These are phyloP conservation scores for Neodidymelliopsis sp. DNA, from an alignment of 2,329 filamentous ascomycete genomes.

Conservation along the genomic window DNA sequence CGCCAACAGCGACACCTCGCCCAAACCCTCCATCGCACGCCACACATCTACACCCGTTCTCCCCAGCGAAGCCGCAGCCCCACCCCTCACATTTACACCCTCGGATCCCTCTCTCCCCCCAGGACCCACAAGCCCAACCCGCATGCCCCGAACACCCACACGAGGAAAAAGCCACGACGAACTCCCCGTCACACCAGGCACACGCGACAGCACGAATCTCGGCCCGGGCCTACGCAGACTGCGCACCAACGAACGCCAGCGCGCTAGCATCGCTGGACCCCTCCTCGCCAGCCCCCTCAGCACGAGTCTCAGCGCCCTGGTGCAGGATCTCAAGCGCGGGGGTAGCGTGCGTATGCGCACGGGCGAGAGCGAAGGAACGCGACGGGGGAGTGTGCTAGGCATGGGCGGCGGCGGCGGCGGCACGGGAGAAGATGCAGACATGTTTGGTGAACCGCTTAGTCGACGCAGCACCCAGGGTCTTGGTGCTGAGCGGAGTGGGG, in stretches of 20 bases:
- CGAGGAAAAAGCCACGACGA: conserved; percentile 16
- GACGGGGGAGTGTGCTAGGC: conserved; percentile 33
- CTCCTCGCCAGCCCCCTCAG: conserved; percentile 68
- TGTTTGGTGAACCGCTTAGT: conserved; percentile 32
- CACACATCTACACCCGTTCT: conserved; percentile 42
- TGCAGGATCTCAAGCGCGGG: conserved; percentile 69
- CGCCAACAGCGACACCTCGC: conserved; percentile 5
- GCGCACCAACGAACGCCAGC: conserved; percentile 42
- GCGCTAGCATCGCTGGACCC: conserved; percentile 53
- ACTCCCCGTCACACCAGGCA: conserved; percentile 27
- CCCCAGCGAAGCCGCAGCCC: conserved; percentile 36
- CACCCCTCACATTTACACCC: conserved; percentile 25
- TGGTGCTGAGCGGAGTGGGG: conserved; percentile 10
- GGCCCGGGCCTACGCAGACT: conserved; percentile 32
- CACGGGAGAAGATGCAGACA: conserved; percentile 14
- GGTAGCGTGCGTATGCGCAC: conserved; percentile 40
- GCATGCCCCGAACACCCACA: conserved; percentile 20
- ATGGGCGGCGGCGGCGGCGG: no score
- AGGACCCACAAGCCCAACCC: conserved; percentile 16
- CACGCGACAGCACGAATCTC: conserved; percentile 28
- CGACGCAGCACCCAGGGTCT: conserved; percentile 30
- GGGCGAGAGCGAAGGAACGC: conserved; percentile 2
- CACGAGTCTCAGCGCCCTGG: conserved; percentile 67
- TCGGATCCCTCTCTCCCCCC: conserved; percentile 13
- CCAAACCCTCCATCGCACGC: conserved; percentile 24